phyloP scores from a whole-genome alignment of 768 basidiomycete species.

The Mycena venus region DNA sequence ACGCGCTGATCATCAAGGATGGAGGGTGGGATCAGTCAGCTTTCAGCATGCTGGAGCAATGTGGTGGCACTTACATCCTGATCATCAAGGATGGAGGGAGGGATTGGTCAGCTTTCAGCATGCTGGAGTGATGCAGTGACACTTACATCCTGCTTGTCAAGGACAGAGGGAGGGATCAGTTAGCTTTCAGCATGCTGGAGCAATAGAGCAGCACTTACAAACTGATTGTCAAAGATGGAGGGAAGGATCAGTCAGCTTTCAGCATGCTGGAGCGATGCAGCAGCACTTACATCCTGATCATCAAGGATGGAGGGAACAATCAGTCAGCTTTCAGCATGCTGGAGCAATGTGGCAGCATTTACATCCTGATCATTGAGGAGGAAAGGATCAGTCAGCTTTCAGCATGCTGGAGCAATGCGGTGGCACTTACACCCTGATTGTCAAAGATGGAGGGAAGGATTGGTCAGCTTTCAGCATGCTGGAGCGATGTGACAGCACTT shows the following conservation, averaged over 20 bases:
- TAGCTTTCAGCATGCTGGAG: neutral
- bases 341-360: neutral
- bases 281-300: neutral
- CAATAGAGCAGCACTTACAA: neutral
- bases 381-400: neutral
- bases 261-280: neutral
- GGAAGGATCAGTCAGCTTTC: neutral
- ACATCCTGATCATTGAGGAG: neutral
- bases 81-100: no score
- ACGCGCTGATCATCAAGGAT: no score
- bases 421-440: neutral
- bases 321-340: neutral
- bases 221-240: neutral
- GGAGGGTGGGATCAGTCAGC: no score
- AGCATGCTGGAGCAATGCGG: neutral
- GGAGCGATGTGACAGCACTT: neutral
- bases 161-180: no score
- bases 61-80: no score
- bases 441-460: neutral
- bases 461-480: neutral
- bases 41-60: no score
- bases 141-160: no score
- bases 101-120: no score
- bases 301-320: neutral
- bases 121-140: no score